These are phyloP conservation scores for Penstemon eatonii DNA, from an alignment of 257 asterid genomes.

Conservation along the genomic window DNA sequence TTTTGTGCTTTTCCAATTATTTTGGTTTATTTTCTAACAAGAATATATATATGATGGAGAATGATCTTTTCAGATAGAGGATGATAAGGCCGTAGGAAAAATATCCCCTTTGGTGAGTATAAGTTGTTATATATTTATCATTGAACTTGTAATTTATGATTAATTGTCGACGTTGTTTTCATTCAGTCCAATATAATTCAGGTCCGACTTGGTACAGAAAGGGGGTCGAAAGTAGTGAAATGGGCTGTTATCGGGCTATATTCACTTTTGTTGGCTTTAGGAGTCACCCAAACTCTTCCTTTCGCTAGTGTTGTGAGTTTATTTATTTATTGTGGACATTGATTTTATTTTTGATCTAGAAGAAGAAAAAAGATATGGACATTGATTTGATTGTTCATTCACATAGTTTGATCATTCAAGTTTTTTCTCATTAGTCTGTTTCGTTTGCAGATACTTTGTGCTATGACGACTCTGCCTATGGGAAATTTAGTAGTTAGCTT, in stretches of 20 bases:
- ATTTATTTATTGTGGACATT: background rate
- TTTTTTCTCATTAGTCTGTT: background rate
- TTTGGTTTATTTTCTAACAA: background rate
- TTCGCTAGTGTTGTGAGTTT: slow-evolving; percentile 48
- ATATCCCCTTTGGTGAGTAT: slow-evolving; percentile 65
- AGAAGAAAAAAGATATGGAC: too few relatives aligned
- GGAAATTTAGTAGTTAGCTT: slow-evolving; percentile 45
- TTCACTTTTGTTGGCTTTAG: slow-evolving; percentile 38
- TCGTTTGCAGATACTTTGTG: slow-evolving; percentile 47
- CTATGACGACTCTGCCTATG: slow-evolving; percentile 55
- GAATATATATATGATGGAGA: background rate
- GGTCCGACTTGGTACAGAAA: slow-evolving; percentile 59
- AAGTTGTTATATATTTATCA: background rate
- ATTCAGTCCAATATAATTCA: slow-evolving; percentile 21
- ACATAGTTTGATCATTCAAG: background rate
- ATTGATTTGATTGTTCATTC: background rate
- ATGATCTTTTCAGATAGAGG: slow-evolving; percentile 37
- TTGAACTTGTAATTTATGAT: background rate
- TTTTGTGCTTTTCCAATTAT: background rate
- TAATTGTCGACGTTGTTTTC: background rate
- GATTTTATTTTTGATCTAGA: background rate
- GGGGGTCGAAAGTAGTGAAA: slow-evolving; percentile 51
- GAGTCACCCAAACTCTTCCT: slow-evolving; percentile 51
- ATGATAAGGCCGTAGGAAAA: slow-evolving; percentile 55
- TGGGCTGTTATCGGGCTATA: slow-evolving; percentile 44